phyloP scores from a whole-genome alignment of 2,329 filamentous ascomycete species.

The Scytalidium lignicola region DNA sequence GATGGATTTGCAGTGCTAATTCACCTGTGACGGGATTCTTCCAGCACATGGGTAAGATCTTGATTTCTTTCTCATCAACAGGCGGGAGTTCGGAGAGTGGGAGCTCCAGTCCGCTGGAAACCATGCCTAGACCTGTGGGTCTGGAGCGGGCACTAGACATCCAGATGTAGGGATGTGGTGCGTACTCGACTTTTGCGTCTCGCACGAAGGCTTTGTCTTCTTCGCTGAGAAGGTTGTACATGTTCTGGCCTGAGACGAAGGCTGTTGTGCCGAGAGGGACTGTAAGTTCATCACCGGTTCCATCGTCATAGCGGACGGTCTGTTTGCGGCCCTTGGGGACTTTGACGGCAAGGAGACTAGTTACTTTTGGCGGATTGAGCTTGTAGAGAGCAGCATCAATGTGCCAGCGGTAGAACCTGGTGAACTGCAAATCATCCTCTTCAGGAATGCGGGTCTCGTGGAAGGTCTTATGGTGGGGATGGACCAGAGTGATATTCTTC shows the following conservation, averaged over 20 bases:
- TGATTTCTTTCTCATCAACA: slow-evolving; percentile 61
- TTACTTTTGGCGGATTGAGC: slow-evolving; percentile 68
- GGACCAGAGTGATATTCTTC: slow-evolving; percentile 59
- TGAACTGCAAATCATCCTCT: slow-evolving; percentile 51
- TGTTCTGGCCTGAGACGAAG: slow-evolving; percentile 66
- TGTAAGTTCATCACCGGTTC: slow-evolving; percentile 56
- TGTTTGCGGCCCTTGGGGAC: slow-evolving; percentile 64
- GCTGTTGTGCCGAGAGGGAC: slow-evolving; percentile 73
- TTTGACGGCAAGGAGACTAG: slow-evolving; percentile 66
- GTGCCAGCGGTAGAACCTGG: slow-evolving; percentile 71
- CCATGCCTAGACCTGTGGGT: slow-evolving; percentile 65
- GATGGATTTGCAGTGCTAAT: slow-evolving; percentile 69
- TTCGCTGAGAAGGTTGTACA: slow-evolving; percentile 62
- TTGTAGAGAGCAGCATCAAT: slow-evolving; percentile 75
- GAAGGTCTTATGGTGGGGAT: slow-evolving; percentile 75
- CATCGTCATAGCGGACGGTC: slow-evolving; percentile 69
- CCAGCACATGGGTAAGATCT: slow-evolving; percentile 73
- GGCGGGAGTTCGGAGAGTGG: slow-evolving; percentile 54
- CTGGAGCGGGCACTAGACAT: slow-evolving; percentile 65
- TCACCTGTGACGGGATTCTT: slow-evolving; percentile 66
- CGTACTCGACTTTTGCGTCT: slow-evolving; percentile 66
- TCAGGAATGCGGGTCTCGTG: slow-evolving; percentile 62
- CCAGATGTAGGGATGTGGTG: slow-evolving; percentile 77
- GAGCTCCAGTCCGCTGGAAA: slow-evolving; percentile 62
- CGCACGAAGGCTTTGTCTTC: slow-evolving; percentile 64